Percentiles rank a stretch among this genome's conserved stretches.
These are phyloP conservation scores for Tulasnella sp. DNA, from an alignment of 768 basidiomycete species.

Conservation along the genomic window DNA sequence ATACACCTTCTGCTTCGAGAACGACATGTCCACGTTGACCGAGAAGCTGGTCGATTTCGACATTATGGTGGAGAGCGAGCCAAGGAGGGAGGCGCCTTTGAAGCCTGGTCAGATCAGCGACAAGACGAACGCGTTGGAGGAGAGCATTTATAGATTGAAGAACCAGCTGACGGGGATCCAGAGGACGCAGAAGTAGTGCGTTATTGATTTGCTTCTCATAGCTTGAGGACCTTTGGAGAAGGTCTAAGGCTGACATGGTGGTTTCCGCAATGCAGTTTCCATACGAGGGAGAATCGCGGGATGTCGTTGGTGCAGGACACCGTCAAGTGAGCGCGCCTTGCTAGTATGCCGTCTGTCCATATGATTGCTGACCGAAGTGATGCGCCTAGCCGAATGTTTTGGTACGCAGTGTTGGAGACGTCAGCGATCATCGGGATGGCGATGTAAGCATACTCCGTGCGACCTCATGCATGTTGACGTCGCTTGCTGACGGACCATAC, in stretches of 20 bases:
- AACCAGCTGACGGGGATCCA: constrained; percentile 83
- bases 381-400: constrained; percentile 64
- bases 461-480: background rate
- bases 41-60: constrained; percentile 93
- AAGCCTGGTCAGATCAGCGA: constrained; percentile 82
- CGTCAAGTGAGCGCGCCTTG: constrained; percentile 46
- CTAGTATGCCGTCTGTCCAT: background rate
- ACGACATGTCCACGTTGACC: constrained; percentile 89
- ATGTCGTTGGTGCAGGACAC: constrained; percentile 87
- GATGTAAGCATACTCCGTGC: constrained; percentile 40
- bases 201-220: constrained; percentile 15
- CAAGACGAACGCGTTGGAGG: constrained; percentile 87
- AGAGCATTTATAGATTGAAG: constrained; percentile 86
- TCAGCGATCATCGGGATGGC: constrained; percentile 76
- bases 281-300: constrained; percentile 89
- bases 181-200: constrained; percentile 87
- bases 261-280: constrained; percentile 47
- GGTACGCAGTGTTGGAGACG: constrained; percentile 82
- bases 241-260: background rate
- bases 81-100: constrained; percentile 76
- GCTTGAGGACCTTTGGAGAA: background rate
- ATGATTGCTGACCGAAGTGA: constrained; percentile 2
- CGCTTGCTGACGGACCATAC: background rate
- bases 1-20: constrained; percentile 95
- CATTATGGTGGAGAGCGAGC: constrained; percentile 98